Evolutionary conservation across 305 asterid genomes (phyloP).

Genomic region (Andrographis paniculata): DNA sequence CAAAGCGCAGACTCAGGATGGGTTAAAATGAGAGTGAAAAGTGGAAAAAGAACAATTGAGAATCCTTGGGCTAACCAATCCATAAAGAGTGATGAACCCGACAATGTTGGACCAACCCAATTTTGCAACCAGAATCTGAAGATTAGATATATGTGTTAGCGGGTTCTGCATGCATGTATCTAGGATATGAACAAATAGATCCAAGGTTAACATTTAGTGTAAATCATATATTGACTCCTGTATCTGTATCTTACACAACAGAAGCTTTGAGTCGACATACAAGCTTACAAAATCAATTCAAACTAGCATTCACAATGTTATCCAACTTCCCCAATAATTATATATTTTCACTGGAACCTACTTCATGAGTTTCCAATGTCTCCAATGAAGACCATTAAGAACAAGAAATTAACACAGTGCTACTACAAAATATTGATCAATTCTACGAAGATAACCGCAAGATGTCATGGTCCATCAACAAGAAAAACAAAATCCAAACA

Average conservation of each 20-base stretch:
- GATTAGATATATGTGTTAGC: slow-evolving; percentile 23
- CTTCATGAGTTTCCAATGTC: neutral
- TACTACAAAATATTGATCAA: slow-evolving; percentile 1
- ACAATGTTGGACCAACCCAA: slow-evolving; percentile 90
- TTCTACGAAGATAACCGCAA: slow-evolving; percentile 13
- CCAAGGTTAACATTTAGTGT: slow-evolving; percentile 5
- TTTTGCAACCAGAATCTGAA: slow-evolving; percentile 98
- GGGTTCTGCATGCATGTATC: slow-evolving; percentile 10
- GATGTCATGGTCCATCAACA: slow-evolving; percentile 8
- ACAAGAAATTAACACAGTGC: neutral
- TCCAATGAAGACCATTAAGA: slow-evolving; percentile 5
- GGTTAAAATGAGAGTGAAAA: slow-evolving; percentile 6
- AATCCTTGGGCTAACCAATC: slow-evolving; percentile 54
- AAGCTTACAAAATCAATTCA: too few relatives aligned
- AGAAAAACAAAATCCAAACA: slow-evolving; percentile 3
- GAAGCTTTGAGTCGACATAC: too few relatives aligned
- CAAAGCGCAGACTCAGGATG: slow-evolving; percentile 20
- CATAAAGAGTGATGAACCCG: slow-evolving; percentile 71
- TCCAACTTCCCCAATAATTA: neutral
- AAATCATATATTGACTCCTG: too few relatives aligned
- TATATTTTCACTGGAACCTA: neutral
- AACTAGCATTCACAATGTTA: too few relatives aligned
- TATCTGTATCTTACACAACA: too few relatives aligned
- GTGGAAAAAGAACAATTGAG: slow-evolving; percentile 14
- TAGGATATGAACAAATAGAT: slow-evolving; percentile 10